Base-by-base conservation (phyloP, 768 basidiomycete genomes). In the Agaricus blazei region DNA sequence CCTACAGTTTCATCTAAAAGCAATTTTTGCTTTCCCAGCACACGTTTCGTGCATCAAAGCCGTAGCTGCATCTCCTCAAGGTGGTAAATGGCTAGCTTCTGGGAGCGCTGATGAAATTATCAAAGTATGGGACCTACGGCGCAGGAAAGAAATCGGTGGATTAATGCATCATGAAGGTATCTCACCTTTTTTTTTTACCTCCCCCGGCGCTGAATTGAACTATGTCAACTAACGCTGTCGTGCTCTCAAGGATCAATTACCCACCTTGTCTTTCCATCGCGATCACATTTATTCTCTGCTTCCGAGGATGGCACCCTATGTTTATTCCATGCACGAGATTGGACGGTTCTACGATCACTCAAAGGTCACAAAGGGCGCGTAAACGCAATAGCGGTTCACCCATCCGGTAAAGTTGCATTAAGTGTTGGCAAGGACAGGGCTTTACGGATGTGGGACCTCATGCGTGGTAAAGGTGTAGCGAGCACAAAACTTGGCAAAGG, bases 391-490 rank as follows among this genome's bases (percentile, higher is more conserved):
- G 90, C 92, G 2, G 85, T 98, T 2, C 97, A 99, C 64, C 96
- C 93, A 0, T 88, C 90, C 0, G 92, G 95, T 5, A 90, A 98
- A 63, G 82, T 98, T 15, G 95, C 88, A 0, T 69, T 99, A 40
- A 93, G 87, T 58, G 93, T 98, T 0, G 96, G 97, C 6, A 87
- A 85, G 63, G 97, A 98, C 64, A 78, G 81, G 60, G 91, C 90
- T 3, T 61, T 98, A 56, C 81, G 94, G 42, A 97, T 99, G 95
- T 99, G 97, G 97, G 97, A 99, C 75, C 74, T 99, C 48, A 95
- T 98, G 91, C 76, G 95, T 44, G 96, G 96, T 0, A 88, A 88
- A 67, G 91, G 92, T 3, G 83, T 83, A 9, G 93, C 92, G 6
- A 93, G 93, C 67, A 88, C 83, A 45, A 94, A 95, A 66, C 69